phyloP scores from a whole-genome alignment of 768 basidiomycete species.

The Leccinum longicurvipes region DNA sequence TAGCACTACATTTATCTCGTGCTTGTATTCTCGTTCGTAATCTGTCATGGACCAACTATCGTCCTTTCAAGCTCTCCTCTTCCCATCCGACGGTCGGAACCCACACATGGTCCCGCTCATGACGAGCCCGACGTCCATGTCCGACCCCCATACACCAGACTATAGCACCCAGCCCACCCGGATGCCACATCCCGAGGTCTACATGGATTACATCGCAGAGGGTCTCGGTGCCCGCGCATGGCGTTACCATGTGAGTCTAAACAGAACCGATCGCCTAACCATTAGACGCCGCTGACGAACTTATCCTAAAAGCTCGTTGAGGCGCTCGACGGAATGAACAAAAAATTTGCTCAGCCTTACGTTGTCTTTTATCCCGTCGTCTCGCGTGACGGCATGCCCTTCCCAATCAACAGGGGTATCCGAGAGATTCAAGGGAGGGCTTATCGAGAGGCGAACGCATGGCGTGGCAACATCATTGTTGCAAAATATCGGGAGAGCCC shows the following conservation, averaged over 20 bases:
- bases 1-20: conserved; percentile 17
- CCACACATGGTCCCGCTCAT: conserved; percentile 70
- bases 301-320: conserved; percentile 56
- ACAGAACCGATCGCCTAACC: conserved; percentile 9
- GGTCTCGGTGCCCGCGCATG: conserved; percentile 63
- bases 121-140: conserved; percentile 57
- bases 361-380: conserved; percentile 75
- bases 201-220: conserved; percentile 86
- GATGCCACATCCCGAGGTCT: conserved; percentile 79
- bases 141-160: conserved; percentile 41
- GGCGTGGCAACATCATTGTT: conserved; percentile 78
- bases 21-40: conserved; percentile 10
- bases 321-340: conserved; percentile 75
- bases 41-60: conserved; percentile 59
- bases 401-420: conserved; percentile 75
- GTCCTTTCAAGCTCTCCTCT: conserved; percentile 68
- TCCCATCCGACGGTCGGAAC: conserved; percentile 74
- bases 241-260: conserved; percentile 62
- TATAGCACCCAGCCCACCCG: conserved; percentile 47
- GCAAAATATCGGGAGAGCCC: conserved; percentile 59
- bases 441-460: conserved; percentile 62
- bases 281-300: conserved; percentile 17
- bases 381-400: conserved; percentile 78
- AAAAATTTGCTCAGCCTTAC: conserved; percentile 75
- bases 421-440: conserved; percentile 66